Conservation (phyloP, 345 rosid genomes). For the Gossypium turneri region DNA sequence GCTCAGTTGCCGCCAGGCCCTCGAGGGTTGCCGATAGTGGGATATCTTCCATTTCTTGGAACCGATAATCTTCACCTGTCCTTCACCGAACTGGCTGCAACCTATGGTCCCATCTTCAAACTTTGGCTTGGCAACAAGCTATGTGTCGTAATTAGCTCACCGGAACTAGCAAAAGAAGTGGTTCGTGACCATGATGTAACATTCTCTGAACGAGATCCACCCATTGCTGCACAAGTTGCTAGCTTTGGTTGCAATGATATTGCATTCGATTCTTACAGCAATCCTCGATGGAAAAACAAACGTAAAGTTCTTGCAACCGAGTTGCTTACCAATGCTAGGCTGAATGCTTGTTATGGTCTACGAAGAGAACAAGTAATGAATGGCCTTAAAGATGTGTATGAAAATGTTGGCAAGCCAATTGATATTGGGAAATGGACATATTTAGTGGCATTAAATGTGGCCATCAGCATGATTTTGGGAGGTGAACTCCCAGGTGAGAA, state of each 20-base stretch:
- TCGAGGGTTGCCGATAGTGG: constrained; percentile 16
- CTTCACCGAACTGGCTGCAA: constrained; percentile 21
- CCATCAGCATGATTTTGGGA: constrained; percentile 36
- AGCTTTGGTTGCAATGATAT: constrained; percentile 33
- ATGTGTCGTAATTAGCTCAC: constrained; percentile 30
- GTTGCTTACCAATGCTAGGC: constrained; percentile 22
- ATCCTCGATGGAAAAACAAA: constrained; percentile 20
- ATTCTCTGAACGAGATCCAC: constrained; percentile 24
- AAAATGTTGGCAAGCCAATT: constrained; percentile 11
- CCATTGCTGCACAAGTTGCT: constrained; percentile 11
- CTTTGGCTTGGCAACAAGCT: constrained; percentile 24
- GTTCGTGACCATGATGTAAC: constrained; percentile 25
- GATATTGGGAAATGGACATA: constrained; percentile 30
- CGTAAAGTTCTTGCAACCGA: constrained; percentile 24
- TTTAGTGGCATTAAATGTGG: constrained; percentile 9
- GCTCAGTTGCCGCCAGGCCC: constrained; percentile 22
- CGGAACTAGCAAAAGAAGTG: constrained; percentile 25
- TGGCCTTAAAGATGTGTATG: constrained; percentile 3
- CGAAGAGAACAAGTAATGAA: constrained; percentile 20
- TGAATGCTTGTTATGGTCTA: constrained; percentile 14
- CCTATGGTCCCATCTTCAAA: constrained; percentile 32
- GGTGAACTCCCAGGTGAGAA: constrained; percentile 15
- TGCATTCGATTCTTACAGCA: constrained; percentile 23
- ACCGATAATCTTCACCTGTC: constrained; percentile 20
- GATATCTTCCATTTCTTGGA: constrained; percentile 33